Evolutionary conservation across 441 rosid species (phyloP).

Genomic region (Erodium texanum): DNA sequence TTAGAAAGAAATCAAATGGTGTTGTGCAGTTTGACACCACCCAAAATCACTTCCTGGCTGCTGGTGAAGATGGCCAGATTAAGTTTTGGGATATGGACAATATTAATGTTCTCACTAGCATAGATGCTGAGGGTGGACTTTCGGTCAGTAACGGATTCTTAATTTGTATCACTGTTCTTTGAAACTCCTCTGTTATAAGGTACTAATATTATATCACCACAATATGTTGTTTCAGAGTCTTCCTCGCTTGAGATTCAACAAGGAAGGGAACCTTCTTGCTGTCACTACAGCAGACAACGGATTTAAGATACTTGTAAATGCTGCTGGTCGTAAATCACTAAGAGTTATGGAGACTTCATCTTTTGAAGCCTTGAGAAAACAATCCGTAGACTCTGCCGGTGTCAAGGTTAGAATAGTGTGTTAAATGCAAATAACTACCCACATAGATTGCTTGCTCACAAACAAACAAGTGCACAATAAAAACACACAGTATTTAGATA

Average conservation of each 20-base stretch:
- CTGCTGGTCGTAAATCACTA: constrained; percentile 58
- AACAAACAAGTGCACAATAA: no score
- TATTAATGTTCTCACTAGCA: constrained; percentile 37
- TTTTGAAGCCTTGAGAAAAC: constrained; percentile 54
- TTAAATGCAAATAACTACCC: no score
- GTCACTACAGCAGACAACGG: constrained; percentile 70
- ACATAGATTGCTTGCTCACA: no score
- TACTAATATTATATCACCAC: not conserved
- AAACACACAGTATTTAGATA: no score
- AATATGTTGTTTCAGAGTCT: constrained; percentile 45
- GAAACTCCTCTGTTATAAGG: not conserved
- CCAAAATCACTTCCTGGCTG: constrained; percentile 61
- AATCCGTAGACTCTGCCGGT: constrained; percentile 28
- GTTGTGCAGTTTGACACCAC: constrained; percentile 74
- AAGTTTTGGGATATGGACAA: constrained; percentile 76
- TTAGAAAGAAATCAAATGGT: constrained; percentile 52
- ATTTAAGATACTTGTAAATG: constrained; percentile 60
- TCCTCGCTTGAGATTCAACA: constrained; percentile 68
- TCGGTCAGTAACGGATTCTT: constrained; percentile 33
- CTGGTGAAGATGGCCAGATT: constrained; percentile 58
- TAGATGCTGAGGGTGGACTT: constrained; percentile 62
- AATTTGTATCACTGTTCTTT: not conserved
- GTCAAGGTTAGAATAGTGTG: constrained; percentile 46
- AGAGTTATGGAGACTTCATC: constrained; percentile 51
- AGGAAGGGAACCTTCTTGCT: constrained; percentile 68